These are phyloP conservation scores for Eruca vesicaria DNA, from an alignment of 441 rosid genomes.

Conservation along the genomic window DNA sequence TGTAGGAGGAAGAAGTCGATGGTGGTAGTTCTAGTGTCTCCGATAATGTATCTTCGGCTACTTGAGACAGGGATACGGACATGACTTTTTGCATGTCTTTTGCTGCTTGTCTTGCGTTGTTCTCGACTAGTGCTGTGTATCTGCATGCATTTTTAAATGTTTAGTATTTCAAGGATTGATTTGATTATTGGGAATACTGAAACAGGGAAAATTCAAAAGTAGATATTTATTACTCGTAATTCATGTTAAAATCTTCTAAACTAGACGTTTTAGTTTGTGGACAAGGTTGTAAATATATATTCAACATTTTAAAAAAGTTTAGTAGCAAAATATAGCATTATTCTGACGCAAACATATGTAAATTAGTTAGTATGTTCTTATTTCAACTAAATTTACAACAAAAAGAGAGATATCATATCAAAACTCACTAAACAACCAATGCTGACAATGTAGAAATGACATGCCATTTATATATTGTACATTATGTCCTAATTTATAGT, in stretches of 20 bases:
- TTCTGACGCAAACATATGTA: not conserved
- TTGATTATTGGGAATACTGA: not conserved
- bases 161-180: not conserved
- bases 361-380: not conserved
- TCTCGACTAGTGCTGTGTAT: constrained; percentile 72
- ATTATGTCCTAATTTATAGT: not conserved
- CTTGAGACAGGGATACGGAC: constrained; percentile 41
- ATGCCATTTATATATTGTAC: not conserved
- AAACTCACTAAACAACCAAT: not conserved
- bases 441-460: not conserved
- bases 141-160: constrained; percentile 34
- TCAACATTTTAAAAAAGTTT: not conserved
- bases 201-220: not conserved
- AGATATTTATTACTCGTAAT: not conserved
- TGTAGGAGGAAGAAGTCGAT: constrained; percentile 30
- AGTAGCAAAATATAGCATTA: not conserved
- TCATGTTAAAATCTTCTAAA: not conserved
- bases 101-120: constrained; percentile 62
- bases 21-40: constrained; percentile 16
- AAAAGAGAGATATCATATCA: not conserved
- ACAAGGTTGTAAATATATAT: not conserved
- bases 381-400: not conserved
- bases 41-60: constrained; percentile 40
- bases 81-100: constrained; percentile 63
- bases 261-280: not conserved